Evolutionary conservation across 805 yeast species (phyloP).

Genomic region (Saturnispora hagleri): DNA sequence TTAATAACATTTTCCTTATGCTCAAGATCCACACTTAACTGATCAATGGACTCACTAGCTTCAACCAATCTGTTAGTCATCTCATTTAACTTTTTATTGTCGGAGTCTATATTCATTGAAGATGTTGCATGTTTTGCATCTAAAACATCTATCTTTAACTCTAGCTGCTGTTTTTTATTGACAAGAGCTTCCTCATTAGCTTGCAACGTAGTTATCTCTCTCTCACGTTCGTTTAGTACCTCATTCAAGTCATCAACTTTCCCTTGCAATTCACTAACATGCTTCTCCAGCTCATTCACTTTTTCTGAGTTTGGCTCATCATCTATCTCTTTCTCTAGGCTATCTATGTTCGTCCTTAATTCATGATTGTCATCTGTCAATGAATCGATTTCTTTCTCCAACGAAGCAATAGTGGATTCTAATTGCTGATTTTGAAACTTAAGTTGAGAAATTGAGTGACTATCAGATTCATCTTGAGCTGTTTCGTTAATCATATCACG

Average conservation of each 20-base stretch:
- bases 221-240: slow-evolving; percentile 4
- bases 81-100: slow-evolving; percentile 5
- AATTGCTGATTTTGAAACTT: neutral
- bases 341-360: slow-evolving; percentile 5
- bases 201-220: slow-evolving; percentile 9
- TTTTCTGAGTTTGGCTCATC: slow-evolving; percentile 14
- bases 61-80: slow-evolving; percentile 10
- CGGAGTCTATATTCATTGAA: neutral
- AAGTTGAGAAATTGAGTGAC: neutral
- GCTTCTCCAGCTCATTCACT: slow-evolving; percentile 19
- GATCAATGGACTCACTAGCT: slow-evolving; percentile 12
- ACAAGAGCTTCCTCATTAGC: neutral
- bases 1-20: slow-evolving; percentile 2
- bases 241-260: slow-evolving; percentile 15
- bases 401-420: neutral
- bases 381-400: slow-evolving; percentile 6
- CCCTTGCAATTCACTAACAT: slow-evolving; percentile 18
- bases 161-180: slow-evolving; percentile 2
- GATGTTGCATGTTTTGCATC: slow-evolving; percentile 4
- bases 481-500: neutral
- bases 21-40: slow-evolving; percentile 11
- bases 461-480: neutral
- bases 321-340: slow-evolving; percentile 12
- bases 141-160: neutral
- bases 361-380: slow-evolving; percentile 9